These are phyloP conservation scores for Leptomonas seymouri DNA, from an alignment of 208 protist species.

Conservation along the genomic window DNA sequence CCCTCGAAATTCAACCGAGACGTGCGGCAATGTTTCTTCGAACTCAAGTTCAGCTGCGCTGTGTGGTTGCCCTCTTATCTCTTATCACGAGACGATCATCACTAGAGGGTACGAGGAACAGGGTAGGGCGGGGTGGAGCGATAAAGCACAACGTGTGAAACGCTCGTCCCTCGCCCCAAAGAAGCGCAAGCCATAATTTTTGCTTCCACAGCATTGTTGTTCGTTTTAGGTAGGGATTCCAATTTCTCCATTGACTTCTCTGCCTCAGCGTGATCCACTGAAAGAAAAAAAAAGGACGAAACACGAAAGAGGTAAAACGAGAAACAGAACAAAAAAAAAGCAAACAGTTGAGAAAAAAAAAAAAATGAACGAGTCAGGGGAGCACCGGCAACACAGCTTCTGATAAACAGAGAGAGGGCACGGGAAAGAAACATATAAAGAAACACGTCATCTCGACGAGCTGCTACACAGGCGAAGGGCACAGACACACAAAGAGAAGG, in stretches of 20 bases:
- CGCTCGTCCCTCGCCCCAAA: background rate
- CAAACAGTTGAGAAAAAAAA: constrained; percentile 8
- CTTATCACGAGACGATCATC: too few species aligned
- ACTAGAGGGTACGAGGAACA: too few species aligned
- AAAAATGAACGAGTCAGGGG: constrained; percentile 16
- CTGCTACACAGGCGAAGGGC: constrained; percentile 9
- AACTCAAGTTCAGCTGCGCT: too few species aligned
- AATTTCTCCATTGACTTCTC: constrained; percentile 14
- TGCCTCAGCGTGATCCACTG: constrained; percentile 6
- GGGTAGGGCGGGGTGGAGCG: too few species aligned
- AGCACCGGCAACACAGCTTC: constrained; percentile 4
- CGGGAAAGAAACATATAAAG: background rate
- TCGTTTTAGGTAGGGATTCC: background rate
- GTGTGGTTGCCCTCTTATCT: too few species aligned
- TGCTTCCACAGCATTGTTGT: constrained; percentile 2
- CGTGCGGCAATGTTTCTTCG: too few species aligned
- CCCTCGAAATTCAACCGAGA: too few species aligned
- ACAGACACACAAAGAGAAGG: background rate
- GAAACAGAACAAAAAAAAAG: constrained; percentile 2
- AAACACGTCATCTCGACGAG: background rate
- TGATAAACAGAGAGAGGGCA: background rate
- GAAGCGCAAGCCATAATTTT: background rate
- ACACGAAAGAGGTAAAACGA: constrained; percentile 1
- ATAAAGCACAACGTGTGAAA: too few species aligned
- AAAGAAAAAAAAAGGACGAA: constrained; percentile 3